phyloP scores from a whole-genome alignment of 208 protist genomes.

The Leishmania amazonensis region DNA sequence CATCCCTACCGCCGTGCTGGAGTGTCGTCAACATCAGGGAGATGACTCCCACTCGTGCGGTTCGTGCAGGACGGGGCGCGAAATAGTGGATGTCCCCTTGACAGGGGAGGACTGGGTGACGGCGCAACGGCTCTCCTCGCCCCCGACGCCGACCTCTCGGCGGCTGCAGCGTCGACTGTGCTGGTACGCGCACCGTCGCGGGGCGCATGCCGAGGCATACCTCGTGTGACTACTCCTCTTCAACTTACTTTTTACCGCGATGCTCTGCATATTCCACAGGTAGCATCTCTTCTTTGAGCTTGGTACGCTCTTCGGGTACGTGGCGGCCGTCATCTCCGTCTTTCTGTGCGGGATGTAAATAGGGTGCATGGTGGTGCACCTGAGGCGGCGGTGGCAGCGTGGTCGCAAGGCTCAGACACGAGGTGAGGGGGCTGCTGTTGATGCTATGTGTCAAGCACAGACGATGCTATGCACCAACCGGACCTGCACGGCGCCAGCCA shows the following conservation, averaged over 20 bases:
- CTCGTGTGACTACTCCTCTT: conserved; percentile 22
- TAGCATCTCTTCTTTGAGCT: conserved; percentile 39
- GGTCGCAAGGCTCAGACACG: not conserved
- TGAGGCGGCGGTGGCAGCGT: conserved; percentile 6
- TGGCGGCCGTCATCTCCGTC: conserved; percentile 29
- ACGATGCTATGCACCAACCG: not conserved
- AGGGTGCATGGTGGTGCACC: conserved; percentile 17
- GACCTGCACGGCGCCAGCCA: not conserved
- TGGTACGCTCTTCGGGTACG: conserved; percentile 35
- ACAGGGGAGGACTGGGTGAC: not conserved
- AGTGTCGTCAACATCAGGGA: not conserved
- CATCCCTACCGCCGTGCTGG: not conserved
- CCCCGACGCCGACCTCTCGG: not conserved
- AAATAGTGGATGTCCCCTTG: not conserved
- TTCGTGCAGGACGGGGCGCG: not conserved
- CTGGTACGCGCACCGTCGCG: not conserved
- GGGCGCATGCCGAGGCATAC: conserved; percentile 16
- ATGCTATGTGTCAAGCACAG: not conserved
- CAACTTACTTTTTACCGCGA: conserved; percentile 20
- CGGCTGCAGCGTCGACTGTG: not conserved
- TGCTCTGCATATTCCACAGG: conserved; percentile 18
- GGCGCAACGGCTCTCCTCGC: not conserved
- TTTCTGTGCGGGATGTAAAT: conserved; percentile 35
- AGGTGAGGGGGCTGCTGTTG: not conserved
- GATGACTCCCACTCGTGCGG: not conserved